Evolutionary conservation across 75 land plant genomes (phyloP).

Genomic region (Selaginella tamariscina): DNA sequence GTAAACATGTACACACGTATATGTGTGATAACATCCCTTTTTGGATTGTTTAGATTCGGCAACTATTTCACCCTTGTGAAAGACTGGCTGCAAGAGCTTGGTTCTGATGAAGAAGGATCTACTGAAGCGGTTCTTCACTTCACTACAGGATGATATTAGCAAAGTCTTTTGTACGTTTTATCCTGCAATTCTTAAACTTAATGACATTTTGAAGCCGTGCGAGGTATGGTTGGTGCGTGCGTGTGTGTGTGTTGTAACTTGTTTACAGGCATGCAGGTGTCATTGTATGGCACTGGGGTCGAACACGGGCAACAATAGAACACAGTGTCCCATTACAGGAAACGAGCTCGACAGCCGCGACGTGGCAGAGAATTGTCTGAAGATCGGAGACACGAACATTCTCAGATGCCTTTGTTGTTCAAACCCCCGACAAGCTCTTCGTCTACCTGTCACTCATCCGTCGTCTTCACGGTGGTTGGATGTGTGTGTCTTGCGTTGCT

Average conservation of each 20-base stretch:
- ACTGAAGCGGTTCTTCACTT: constrained; percentile 40
- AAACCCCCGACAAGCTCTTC: constrained; percentile 20
- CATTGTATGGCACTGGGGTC: constrained; percentile 41
- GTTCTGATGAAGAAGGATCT: constrained; percentile 36
- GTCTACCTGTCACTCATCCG: constrained; percentile 6
- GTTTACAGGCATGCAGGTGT: constrained; percentile 59
- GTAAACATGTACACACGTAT: constrained; percentile 20
- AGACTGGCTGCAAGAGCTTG: constrained; percentile 48
- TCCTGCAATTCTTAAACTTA: constrained; percentile 28
- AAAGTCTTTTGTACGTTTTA: constrained; percentile 46
- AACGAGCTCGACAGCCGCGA: constrained; percentile 30
- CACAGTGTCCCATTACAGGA: constrained; percentile 39
- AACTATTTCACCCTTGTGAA: constrained; percentile 35
- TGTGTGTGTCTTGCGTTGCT: not conserved
- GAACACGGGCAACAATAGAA: not conserved
- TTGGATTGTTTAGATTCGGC: not conserved
- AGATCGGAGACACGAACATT: constrained; percentile 44
- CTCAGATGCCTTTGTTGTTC: constrained; percentile 53
- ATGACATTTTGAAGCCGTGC: constrained; percentile 40
- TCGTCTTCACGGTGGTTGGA: constrained; percentile 33
- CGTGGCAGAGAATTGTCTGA: constrained; percentile 33
- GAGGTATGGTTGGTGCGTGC: constrained; percentile 27
- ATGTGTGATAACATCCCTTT: constrained; percentile 17
- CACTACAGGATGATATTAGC: constrained; percentile 24
- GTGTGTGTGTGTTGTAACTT: not conserved